Conservation (phyloP, 148 eudicot species). For the Rhododendron williamsianum region DNA sequence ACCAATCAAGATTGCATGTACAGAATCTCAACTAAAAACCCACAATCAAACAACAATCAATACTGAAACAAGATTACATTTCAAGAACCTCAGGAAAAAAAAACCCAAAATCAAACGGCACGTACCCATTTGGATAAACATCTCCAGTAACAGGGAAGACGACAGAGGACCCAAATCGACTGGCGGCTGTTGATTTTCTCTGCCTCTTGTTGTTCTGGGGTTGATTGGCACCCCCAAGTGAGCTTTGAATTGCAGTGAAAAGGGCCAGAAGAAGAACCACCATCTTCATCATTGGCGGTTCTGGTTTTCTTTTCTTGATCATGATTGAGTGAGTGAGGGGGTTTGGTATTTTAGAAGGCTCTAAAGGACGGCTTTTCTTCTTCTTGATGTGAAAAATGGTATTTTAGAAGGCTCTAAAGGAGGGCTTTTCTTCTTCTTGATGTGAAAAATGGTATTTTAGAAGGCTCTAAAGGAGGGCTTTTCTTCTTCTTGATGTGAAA, state of each 20-base stretch:
- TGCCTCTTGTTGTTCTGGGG: conserved; percentile 1
- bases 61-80: not conserved
- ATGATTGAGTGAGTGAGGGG: not conserved
- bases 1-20: not conserved
- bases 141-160: conserved; percentile 61
- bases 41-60: not conserved
- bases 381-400: not conserved
- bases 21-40: not conserved
- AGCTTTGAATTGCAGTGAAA: conserved; percentile 12
- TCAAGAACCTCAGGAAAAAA: not conserved
- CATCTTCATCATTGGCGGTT: not conserved
- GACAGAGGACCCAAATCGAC: conserved; percentile 34
- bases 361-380: not conserved
- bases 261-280: not conserved
- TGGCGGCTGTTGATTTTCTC: not conserved
- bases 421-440: not conserved
- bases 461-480: not conserved
- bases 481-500: not conserved
- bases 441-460: not conserved
- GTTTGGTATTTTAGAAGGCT: not conserved
- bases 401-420: not conserved
- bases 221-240: conserved; percentile 16
- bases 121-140: conserved; percentile 81
- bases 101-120: not conserved
- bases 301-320: not conserved